Base-by-base conservation (phyloP, 164 flowering plant species). In the Santalum album region DNA sequence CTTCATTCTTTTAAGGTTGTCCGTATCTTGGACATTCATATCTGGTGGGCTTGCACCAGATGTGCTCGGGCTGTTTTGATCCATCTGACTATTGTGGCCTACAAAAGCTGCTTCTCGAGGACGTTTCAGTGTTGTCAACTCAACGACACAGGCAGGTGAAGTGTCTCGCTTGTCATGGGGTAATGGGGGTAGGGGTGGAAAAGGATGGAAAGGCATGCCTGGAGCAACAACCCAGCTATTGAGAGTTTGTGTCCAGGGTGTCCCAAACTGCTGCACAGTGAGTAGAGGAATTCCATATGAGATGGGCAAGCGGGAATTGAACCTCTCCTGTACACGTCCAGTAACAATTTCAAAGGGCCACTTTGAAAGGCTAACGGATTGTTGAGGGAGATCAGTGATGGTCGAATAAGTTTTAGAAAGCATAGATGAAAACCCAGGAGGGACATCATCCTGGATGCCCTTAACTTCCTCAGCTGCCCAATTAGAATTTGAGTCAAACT, bases 101-200 rank as follows among this genome's bases (percentile, higher is more conserved):
- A 26, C 52, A 46, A 24, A 46, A n/a, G 32, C 36, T 10, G 46
- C 64, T 52, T 58, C 75, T 34, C 55, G 47, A 42, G 58, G 22
- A 51, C 32, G 61, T 57, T 59, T 47, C 23, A 7, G 10, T 14
- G 55, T 47, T 57, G 51, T 18, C 49, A 48, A 43, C 10, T 44
- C 54, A 29, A 44, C 61, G 44, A 57, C 47, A 48, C 39, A 51
- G 21, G 67, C 22, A 25, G 63, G 53, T 22, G 58, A 44, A n/a
- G 53, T 18, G 10, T 50, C 61, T 49, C 64, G 56, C 56, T 40
- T 49, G 26, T 55, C 65, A 21, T 65, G 77, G 40, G 89, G 81
- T 65, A 58, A 61, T 25, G 77, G 66, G 15, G 96, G 99, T 47
- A 92, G 61, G 3, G 96, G 96, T 21, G 96, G 99, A 63, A 80